These are phyloP conservation scores for Aspergillus sp. DNA, from an alignment of 2,329 filamentous ascomycete species.

Conservation along the genomic window DNA sequence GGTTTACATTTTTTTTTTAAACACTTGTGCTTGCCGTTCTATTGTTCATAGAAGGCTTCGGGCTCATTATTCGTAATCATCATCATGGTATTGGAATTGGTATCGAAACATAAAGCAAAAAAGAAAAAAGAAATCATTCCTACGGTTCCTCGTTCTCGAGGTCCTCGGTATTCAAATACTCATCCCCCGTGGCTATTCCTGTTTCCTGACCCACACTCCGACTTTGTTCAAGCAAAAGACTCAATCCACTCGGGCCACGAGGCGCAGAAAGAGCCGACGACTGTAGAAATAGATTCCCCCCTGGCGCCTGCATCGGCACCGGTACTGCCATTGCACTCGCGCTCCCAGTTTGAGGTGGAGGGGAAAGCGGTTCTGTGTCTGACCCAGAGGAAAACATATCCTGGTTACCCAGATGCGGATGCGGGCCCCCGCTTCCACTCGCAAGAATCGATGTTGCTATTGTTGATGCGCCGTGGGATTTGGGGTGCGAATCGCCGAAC, in stretches of 20 bases:
- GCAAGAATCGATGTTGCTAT: constrained; percentile 7
- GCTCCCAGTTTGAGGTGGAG: not conserved
- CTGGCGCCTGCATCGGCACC: not conserved
- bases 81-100: not conserved
- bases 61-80: not conserved
- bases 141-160: not conserved
- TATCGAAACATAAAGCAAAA: not conserved
- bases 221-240: constrained; percentile 20
- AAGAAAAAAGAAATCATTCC: not conserved
- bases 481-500: constrained; percentile 6
- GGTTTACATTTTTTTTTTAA: not conserved
- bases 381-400: not conserved
- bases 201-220: not conserved
- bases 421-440: not conserved
- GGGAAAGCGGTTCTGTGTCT: not conserved
- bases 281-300: constrained; percentile 1
- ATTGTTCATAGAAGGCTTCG: not conserved
- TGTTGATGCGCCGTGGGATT: constrained; percentile 2
- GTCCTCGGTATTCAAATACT: not conserved
- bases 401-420: not conserved
- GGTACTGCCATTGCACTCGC: not conserved
- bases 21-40: not conserved
- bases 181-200: not conserved
- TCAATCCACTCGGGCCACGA: constrained; percentile 18
- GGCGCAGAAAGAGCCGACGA: constrained; percentile 14